Conservation (phyloP, 1,284 basidiomycete genomes). For the Ganoderma meredithae region DNA sequence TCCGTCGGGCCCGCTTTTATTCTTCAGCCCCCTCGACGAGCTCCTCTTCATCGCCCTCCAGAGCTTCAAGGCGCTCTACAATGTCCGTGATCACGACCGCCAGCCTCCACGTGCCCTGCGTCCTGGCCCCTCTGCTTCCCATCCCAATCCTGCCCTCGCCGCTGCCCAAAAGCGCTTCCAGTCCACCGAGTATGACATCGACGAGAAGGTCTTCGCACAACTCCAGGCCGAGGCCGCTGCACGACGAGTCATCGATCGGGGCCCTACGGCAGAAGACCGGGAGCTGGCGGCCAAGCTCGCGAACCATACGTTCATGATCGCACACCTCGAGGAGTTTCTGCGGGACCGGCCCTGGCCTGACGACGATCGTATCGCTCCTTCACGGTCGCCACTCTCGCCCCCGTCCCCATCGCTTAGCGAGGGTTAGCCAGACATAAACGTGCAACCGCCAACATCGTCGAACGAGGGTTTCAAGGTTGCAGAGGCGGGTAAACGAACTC, state of each 20-base stretch:
- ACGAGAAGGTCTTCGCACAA: not conserved
- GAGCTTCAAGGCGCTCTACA: not conserved
- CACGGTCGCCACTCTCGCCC: not conserved
- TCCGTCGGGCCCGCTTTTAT: not conserved
- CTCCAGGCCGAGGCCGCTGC: not conserved
- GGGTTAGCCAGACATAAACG: too few species aligned
- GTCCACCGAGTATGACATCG: not conserved
- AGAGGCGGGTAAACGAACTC: not conserved
- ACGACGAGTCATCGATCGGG: too few species aligned
- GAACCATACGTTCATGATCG: not conserved
- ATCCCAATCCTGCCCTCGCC: too few species aligned
- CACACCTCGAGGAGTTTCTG: not conserved
- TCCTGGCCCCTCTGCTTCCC: not conserved
- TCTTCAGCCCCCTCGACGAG: not conserved
- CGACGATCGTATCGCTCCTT: slow-evolving; percentile 5
- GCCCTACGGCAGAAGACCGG: not conserved
- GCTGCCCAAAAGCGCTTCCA: not conserved
- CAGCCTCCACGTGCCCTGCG: not conserved
- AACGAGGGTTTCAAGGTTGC: not conserved
- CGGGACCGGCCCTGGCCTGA: not conserved
- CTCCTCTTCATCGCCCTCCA: not conserved
- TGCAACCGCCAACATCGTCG: not conserved
- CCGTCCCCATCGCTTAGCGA: not conserved
- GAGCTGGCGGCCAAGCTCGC: not conserved
- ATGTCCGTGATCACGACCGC: not conserved